A percentile compares a stretch with the other conserved stretches of the same genome.
phyloP scores from a whole-genome alignment of 2,329 filamentous ascomycete genomes.

The Hortaea werneckii region DNA sequence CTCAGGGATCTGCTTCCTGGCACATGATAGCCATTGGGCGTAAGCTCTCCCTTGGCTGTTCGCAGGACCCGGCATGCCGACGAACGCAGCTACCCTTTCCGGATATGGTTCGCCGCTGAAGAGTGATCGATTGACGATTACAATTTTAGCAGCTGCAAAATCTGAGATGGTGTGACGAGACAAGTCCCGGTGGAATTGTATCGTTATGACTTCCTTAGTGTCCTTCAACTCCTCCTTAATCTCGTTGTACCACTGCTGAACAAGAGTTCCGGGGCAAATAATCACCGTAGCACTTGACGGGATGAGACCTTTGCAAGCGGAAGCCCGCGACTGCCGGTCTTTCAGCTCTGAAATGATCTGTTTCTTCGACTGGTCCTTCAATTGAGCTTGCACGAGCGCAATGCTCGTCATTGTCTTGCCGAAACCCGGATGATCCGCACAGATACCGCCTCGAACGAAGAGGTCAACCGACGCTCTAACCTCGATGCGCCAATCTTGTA shows the following conservation, averaged over 20 bases:
- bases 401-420: constrained; percentile 56
- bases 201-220: constrained; percentile 29
- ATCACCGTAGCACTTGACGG: constrained; percentile 49
- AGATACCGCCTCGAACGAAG: constrained; percentile 46
- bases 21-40: constrained; percentile 43
- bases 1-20: constrained; percentile 31
- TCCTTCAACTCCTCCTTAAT: constrained; percentile 37
- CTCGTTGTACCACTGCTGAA: constrained; percentile 49
- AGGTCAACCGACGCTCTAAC: constrained; percentile 36
- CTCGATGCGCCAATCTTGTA: constrained; percentile 45
- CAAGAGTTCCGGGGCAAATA: constrained; percentile 45
- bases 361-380: constrained; percentile 11
- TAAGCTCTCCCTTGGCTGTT: constrained; percentile 35
- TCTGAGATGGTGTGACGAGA: constrained; percentile 32
- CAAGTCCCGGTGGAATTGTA: constrained; percentile 33
- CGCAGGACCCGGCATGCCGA: constrained; percentile 36
- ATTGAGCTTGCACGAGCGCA: constrained; percentile 43
- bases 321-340: neutral
- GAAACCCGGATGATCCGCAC: constrained; percentile 56
- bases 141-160: constrained; percentile 42
- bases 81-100: constrained; percentile 38
- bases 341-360: constrained; percentile 4
- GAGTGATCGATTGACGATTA: constrained; percentile 45
- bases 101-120: constrained; percentile 41
- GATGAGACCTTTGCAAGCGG: constrained; percentile 22